A percentile compares a stretch with the other conserved stretches of the same genome.
Conservation (phyloP, 345 rosid species). For the Gossypium herbaceum region DNA sequence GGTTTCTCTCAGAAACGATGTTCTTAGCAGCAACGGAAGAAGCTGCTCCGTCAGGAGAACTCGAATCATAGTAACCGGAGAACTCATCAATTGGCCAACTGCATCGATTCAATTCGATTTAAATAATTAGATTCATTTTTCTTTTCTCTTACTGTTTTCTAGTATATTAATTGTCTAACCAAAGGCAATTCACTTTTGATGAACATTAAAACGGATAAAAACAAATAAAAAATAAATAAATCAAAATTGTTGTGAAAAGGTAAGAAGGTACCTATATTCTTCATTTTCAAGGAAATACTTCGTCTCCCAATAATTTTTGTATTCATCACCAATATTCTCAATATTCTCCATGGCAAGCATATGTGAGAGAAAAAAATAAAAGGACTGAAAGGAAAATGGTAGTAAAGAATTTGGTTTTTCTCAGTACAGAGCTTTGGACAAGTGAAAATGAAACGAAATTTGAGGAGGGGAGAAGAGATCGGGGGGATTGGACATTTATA, state of each 20-base stretch:
- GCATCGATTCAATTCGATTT: neutral
- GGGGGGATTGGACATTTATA: no score
- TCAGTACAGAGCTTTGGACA: no score
- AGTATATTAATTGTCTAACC: neutral
- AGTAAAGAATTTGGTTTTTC: neutral
- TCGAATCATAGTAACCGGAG: constrained; percentile 75
- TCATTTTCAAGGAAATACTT: constrained; percentile 52
- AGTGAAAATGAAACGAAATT: no score
- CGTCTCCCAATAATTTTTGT: constrained; percentile 58
- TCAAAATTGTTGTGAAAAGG: neutral
- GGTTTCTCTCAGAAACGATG: constrained; percentile 80
- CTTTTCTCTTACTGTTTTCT: neutral
- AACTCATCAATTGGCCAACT: constrained; percentile 58
- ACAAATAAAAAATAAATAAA: neutral
- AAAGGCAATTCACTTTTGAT: neutral
- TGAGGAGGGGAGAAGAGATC: neutral
- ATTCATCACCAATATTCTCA: constrained; percentile 46
- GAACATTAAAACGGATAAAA: no score
- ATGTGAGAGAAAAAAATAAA: neutral
- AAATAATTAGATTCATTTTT: neutral
- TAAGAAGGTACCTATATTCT: constrained; percentile 38
- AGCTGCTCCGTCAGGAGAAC: constrained; percentile 89
- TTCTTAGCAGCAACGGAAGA: constrained; percentile 80
- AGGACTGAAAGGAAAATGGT: neutral
- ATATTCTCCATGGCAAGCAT: constrained; percentile 22